These are phyloP conservation scores for Lichtheimia ramosa DNA, from an alignment of 371 early-diverging fungal genomes.

Conservation along the genomic window DNA sequence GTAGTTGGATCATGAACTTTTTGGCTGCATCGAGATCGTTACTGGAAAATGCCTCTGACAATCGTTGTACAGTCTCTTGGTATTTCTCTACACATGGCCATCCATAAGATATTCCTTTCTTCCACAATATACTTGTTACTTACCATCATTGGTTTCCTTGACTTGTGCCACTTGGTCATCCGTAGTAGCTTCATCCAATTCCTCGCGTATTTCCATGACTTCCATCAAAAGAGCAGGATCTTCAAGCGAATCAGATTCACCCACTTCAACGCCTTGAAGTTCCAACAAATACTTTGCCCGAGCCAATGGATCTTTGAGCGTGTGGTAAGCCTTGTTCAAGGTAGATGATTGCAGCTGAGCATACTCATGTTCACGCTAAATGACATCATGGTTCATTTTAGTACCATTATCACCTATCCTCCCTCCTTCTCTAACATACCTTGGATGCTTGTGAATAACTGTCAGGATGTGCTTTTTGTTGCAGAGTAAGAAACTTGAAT, in stretches of 20 bases:
- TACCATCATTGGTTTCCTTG: conserved; percentile 25
- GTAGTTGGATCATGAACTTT: conserved; percentile 59
- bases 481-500: conserved; percentile 68
- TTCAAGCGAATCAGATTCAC: conserved; percentile 67
- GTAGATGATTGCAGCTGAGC: conserved; percentile 81
- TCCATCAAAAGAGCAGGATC: conserved; percentile 81
- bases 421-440: conserved; percentile 30
- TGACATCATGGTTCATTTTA: not conserved
- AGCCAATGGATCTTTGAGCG: conserved; percentile 74
- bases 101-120: not conserved
- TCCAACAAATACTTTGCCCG: conserved; percentile 82
- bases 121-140: too few species aligned
- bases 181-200: conserved; percentile 38
- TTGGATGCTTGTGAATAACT: conserved; percentile 68
- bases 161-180: conserved; percentile 13
- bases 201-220: conserved; percentile 67
- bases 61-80: conserved; percentile 31
- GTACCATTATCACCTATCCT: not conserved
- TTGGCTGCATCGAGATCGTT: conserved; percentile 58
- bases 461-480: conserved; percentile 89
- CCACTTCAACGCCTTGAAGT: conserved; percentile 57
- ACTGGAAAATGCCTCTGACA: conserved; percentile 53
- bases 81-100: conserved; percentile 27
- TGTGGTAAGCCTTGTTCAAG: conserved; percentile 86
- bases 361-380: conserved; percentile 67